Percentiles rank a stretch among this genome's conserved stretches.
Conservation (phyloP, 2,329 filamentous ascomycete genomes). For the Fusarium heterosporum region DNA sequence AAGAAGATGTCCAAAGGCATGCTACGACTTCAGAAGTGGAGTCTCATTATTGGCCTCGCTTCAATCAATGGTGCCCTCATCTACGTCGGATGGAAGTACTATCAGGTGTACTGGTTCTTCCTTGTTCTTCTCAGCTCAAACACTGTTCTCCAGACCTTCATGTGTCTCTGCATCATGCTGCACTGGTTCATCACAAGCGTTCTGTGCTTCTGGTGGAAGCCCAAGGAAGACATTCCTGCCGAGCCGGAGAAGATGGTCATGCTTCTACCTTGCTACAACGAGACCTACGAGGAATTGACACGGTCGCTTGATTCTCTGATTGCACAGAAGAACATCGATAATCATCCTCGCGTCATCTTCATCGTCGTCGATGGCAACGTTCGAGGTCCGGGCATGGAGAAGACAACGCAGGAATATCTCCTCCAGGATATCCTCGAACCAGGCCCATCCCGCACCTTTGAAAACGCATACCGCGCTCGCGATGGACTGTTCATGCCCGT, state of each 20-base stretch:
- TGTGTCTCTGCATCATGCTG: slow-evolving; percentile 55
- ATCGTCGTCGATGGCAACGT: slow-evolving; percentile 62
- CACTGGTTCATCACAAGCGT: slow-evolving; percentile 49
- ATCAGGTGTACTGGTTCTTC: slow-evolving; percentile 58
- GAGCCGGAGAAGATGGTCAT: slow-evolving; percentile 58
- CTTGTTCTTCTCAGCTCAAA: slow-evolving; percentile 60
- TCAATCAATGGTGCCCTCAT: slow-evolving; percentile 53
- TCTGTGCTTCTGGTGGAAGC: slow-evolving; percentile 48
- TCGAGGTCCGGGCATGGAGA: slow-evolving; percentile 59
- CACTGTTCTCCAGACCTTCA: slow-evolving; percentile 57
- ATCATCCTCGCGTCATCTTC: slow-evolving; percentile 58
- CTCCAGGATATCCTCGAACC: slow-evolving; percentile 59
- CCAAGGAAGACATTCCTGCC: slow-evolving; percentile 52
- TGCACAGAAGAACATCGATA: slow-evolving; percentile 56
- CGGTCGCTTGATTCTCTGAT: slow-evolving; percentile 61
- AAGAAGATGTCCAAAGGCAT: slow-evolving; percentile 54
- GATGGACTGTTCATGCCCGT: slow-evolving; percentile 61
- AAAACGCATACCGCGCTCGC: slow-evolving; percentile 59
- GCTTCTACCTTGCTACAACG: slow-evolving; percentile 63
- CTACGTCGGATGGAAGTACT: slow-evolving; percentile 53
- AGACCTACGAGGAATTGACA: slow-evolving; percentile 58
- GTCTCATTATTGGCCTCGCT: slow-evolving; percentile 52
- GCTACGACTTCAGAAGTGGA: slow-evolving; percentile 55
- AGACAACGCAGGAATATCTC: slow-evolving; percentile 61
- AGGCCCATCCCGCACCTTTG: slow-evolving; percentile 51